Conservation (phyloP, 768 basidiomycete genomes). For the Xerocomellus intermedius region DNA sequence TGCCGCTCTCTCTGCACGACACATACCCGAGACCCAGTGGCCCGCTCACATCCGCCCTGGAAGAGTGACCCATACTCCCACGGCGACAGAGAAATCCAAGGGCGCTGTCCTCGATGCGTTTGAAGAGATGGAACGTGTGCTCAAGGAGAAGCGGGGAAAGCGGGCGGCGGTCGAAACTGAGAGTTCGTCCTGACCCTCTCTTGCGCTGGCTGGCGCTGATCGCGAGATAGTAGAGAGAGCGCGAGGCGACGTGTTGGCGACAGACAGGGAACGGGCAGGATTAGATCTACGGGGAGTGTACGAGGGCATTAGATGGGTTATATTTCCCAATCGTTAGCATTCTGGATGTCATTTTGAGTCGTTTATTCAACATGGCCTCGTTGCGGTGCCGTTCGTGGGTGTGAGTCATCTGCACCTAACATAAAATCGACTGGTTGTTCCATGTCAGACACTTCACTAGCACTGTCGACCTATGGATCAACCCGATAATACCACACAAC, state of each 20-base stretch:
- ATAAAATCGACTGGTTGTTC: neutral
- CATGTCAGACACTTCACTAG: too few relatives aligned
- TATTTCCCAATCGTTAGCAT: constrained; percentile 45
- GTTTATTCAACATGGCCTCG: too few relatives aligned
- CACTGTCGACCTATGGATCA: constrained; percentile 10
- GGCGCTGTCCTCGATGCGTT: constrained; percentile 59
- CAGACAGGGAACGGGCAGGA: constrained; percentile 14
- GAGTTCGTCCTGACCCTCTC: constrained; percentile 36
- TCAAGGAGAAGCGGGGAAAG: constrained; percentile 46
- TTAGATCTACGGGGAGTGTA: constrained; percentile 32
- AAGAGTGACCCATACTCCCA: neutral
- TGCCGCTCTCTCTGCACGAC: constrained; percentile 43
- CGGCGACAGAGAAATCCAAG: constrained; percentile 15
- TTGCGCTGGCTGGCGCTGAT: constrained; percentile 10
- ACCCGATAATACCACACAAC: neutral
- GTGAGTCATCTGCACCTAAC: neutral
- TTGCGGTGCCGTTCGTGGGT: neutral
- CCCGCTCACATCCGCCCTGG: constrained; percentile 47
- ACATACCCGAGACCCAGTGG: constrained; percentile 64
- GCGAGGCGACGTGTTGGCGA: constrained; percentile 17
- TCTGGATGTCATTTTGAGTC: neutral
- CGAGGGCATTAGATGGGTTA: constrained; percentile 48
- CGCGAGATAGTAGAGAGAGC: constrained; percentile 11
- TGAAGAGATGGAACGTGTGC: constrained; percentile 62
- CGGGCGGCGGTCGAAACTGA: constrained; percentile 34